A percentile compares a stretch with the other conserved stretches of the same genome.
Evolutionary conservation across 202 grass and related monocot species (phyloP).

Genomic region (Elaeis oleifera): DNA sequence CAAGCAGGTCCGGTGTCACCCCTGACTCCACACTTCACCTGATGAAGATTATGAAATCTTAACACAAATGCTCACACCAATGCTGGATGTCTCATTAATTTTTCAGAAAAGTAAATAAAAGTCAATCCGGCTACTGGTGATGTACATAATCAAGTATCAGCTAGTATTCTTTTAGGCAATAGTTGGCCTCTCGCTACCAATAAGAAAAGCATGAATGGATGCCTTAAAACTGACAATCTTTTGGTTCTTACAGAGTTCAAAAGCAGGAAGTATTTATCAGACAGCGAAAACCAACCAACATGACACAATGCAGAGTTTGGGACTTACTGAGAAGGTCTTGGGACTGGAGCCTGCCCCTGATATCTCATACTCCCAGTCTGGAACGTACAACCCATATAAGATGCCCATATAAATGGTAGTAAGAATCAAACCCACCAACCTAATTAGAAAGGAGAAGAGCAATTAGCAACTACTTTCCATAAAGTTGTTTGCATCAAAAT

Average conservation of each 20-base stretch:
- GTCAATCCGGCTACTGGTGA: too few relatives aligned
- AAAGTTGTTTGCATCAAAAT: too few relatives aligned
- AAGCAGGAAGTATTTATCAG: too few relatives aligned
- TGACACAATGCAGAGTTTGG: neutral
- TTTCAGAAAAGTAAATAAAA: too few relatives aligned
- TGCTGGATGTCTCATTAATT: too few relatives aligned
- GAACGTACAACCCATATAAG: conserved; percentile 45
- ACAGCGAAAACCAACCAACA: neutral
- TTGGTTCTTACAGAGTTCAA: too few relatives aligned
- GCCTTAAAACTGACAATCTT: too few relatives aligned
- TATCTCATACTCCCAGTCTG: conserved; percentile 55
- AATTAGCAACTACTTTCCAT: neutral
- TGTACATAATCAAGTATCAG: too few relatives aligned
- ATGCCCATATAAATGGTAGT: conserved; percentile 33
- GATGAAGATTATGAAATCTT: conserved; percentile 1
- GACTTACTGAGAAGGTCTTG: conserved; percentile 30
- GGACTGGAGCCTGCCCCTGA: conserved; percentile 6
- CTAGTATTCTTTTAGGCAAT: too few relatives aligned
- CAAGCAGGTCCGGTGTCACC: conserved; percentile 60
- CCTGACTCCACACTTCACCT: conserved; percentile 63
- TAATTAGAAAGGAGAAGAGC: conserved; percentile 11
- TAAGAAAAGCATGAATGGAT: too few relatives aligned
- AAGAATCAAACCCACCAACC: conserved; percentile 47
- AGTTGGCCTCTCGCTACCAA: too few relatives aligned
- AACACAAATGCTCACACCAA: conserved; percentile 1